Conservation (phyloP, 768 basidiomycete genomes). For the Tricholoma hemisulphureum region DNA sequence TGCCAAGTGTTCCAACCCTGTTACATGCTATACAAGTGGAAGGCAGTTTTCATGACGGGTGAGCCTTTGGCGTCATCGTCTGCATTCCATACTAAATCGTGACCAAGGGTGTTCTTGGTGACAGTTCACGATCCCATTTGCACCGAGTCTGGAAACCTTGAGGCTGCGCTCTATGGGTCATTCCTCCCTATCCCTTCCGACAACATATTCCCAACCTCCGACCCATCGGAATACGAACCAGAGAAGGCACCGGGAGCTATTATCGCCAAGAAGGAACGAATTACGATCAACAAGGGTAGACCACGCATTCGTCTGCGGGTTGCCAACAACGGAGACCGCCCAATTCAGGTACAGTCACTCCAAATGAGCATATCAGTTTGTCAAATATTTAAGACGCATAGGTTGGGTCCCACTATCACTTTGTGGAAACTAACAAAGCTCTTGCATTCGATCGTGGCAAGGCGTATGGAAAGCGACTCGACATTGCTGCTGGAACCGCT, state of each 20-base stretch:
- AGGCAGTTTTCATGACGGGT: conserved; percentile 90
- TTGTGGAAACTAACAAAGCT: conserved; percentile 82
- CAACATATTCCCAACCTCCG: conserved; percentile 58
- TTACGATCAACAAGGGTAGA: conserved; percentile 75
- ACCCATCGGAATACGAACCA: conserved; percentile 47
- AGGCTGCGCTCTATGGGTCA: conserved; percentile 89
- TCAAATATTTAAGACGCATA: conserved; percentile 26
- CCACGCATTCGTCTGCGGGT: conserved; percentile 70
- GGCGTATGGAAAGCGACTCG: conserved; percentile 82
- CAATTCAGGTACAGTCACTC: conserved; percentile 70
- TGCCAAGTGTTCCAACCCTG: conserved; percentile 71
- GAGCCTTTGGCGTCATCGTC: conserved; percentile 16
- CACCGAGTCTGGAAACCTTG: conserved; percentile 73
- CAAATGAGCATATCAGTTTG: background rate
- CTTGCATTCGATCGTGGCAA: conserved; percentile 80
- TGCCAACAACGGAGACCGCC: conserved; percentile 89
- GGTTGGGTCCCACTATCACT: conserved; percentile 95
- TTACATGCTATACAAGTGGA: conserved; percentile 92
- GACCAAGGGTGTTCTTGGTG: conserved; percentile 82
- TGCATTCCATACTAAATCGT: conserved; percentile 1
- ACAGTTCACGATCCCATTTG: conserved; percentile 96
- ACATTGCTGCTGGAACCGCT: conserved; percentile 93
- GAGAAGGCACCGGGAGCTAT: conserved; percentile 74
- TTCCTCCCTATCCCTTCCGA: conserved; percentile 81
- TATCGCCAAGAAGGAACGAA: conserved; percentile 59